These are phyloP conservation scores for Cladosporium colombiae DNA, from an alignment of 2,329 filamentous ascomycete genomes.

Conservation along the genomic window DNA sequence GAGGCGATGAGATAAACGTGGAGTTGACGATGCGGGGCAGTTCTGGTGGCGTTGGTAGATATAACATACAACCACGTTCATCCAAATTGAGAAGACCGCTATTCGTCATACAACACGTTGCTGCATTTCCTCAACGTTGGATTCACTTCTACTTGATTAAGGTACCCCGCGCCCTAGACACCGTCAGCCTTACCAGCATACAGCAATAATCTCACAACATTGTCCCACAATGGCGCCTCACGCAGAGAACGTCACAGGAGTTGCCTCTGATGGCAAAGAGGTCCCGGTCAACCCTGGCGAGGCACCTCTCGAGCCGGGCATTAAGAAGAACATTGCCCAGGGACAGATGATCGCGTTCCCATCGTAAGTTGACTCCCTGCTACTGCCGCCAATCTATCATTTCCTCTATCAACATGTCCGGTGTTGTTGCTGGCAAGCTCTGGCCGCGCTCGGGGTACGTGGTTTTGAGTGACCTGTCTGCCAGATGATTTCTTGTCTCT, in stretches of 20 bases:
- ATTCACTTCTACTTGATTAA: neutral
- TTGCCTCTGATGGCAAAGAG: constrained; percentile 30
- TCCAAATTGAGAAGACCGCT: neutral
- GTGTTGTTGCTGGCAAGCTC: neutral
- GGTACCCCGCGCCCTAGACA: neutral
- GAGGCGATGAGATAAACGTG: neutral
- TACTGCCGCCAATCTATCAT: neutral
- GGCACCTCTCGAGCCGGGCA: constrained; percentile 35
- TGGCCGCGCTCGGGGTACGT: neutral
- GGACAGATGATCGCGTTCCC: constrained; percentile 36
- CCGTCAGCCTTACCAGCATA: neutral
- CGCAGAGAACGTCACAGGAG: constrained; percentile 29
- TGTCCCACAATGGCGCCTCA: constrained; percentile 36
- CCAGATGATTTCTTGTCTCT: neutral
- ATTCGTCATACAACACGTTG: neutral
- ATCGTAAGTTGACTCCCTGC: constrained; percentile 20
- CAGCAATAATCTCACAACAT: neutral
- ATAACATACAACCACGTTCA: constrained; percentile 1
- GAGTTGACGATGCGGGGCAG: constrained; percentile 6
- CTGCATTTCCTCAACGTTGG: neutral
- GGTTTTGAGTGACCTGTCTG: neutral
- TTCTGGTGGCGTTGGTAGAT: neutral
- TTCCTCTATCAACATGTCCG: neutral
- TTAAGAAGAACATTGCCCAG: constrained; percentile 36
- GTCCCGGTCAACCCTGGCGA: constrained; percentile 35